A percentile compares a stretch with the other conserved stretches of the same genome.
Conservation (phyloP, 192 early-diverging fungal genomes). For the Coemansia sp. region DNA sequence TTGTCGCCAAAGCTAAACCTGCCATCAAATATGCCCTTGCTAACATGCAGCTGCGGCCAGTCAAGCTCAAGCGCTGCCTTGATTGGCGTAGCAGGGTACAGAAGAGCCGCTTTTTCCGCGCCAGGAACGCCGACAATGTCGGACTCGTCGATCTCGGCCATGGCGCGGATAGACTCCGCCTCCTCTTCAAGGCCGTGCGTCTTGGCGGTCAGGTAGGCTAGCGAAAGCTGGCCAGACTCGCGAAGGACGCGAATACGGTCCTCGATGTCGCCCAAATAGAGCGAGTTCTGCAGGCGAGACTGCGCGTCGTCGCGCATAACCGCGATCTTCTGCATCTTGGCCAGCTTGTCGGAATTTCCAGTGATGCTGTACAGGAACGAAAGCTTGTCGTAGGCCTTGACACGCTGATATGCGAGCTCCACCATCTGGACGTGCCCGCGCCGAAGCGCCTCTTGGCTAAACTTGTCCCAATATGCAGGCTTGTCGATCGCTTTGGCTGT, state of each 20-base stretch:
- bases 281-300: conserved; percentile 89
- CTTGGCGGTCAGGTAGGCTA: conserved; percentile 92
- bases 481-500: conserved; percentile 88
- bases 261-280: conserved; percentile 88
- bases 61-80: conserved; percentile 71
- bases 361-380: conserved; percentile 95
- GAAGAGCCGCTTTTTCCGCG: conserved; percentile 50
- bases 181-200: conserved; percentile 83
- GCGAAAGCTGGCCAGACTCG: conserved; percentile 83
- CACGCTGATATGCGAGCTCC: conserved; percentile 87
- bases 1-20: conserved; percentile 60
- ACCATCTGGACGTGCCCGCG: conserved; percentile 84
- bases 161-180: conserved; percentile 76
- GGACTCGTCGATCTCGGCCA: conserved; percentile 67
- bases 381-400: conserved; percentile 87
- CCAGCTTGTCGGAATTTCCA: conserved; percentile 87
- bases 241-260: conserved; percentile 81
- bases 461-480: conserved; percentile 85
- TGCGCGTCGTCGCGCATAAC: conserved; percentile 78
- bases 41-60: conserved; percentile 89
- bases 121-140: conserved; percentile 44
- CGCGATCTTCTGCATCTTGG: conserved; percentile 94
- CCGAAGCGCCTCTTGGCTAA: conserved; percentile 82
- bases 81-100: conserved; percentile 71
- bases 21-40: conserved; percentile 81